Evolutionary conservation across 331 rosid species (phyloP).

Genomic region (Erythrophleum ivorense): DNA sequence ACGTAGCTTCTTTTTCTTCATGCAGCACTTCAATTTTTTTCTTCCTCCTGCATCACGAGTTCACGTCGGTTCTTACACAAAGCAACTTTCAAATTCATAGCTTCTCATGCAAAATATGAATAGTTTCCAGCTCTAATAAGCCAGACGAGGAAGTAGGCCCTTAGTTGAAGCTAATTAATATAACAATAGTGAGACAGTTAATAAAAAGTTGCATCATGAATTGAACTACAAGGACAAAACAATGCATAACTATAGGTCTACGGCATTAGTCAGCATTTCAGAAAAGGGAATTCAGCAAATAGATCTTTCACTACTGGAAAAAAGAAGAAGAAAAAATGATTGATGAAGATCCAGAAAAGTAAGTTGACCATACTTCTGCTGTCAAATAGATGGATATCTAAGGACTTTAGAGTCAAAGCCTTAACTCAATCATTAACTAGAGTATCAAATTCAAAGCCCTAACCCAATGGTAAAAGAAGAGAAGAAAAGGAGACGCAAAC

Average conservation of each 20-base stretch:
- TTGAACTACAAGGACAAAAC: background rate
- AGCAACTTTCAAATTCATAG: background rate
- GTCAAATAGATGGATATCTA: background rate
- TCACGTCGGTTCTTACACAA: no score
- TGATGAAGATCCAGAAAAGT: background rate
- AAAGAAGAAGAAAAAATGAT: background rate
- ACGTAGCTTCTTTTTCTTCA: no score
- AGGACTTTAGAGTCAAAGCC: background rate
- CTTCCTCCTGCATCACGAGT: no score
- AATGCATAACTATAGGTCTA: background rate
- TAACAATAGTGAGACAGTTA: background rate
- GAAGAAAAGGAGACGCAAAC: background rate
- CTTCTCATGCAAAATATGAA: background rate
- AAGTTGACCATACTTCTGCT: background rate
- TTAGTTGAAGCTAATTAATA: background rate
- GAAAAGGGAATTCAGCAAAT: background rate
- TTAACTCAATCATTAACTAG: background rate
- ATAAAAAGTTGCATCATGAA: background rate
- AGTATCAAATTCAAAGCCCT: background rate
- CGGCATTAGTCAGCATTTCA: conserved; percentile 1
- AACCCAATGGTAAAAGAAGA: background rate
- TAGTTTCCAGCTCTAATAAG: background rate
- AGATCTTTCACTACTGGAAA: background rate
- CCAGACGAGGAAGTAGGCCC: background rate
- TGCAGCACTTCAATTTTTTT: no score